phyloP scores from a whole-genome alignment of 805 yeast genomes.

The Saturnispora sekii region DNA sequence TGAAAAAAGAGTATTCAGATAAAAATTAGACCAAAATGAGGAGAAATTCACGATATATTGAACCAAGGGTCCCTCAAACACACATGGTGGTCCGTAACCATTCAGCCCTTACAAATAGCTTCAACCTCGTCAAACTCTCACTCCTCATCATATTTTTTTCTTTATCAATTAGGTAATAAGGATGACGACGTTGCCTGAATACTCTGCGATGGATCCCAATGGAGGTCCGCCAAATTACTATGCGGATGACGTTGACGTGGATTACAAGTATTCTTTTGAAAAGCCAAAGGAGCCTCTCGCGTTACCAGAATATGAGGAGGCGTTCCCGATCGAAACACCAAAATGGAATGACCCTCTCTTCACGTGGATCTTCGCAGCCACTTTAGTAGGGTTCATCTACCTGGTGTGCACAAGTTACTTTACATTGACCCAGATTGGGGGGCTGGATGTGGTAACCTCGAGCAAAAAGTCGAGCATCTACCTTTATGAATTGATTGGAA shows the following conservation, averaged over 20 bases:
- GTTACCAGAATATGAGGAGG: conserved; percentile 46
- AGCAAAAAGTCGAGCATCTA: conserved; percentile 1
- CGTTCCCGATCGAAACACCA: conserved; percentile 56
- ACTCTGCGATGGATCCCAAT: conserved; percentile 1
- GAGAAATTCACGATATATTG: too few relatives aligned
- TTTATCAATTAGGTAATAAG: background rate
- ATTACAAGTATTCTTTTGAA: conserved; percentile 24
- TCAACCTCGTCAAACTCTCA: background rate
- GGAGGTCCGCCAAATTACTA: conserved; percentile 9
- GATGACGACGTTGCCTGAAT: conserved; percentile 3
- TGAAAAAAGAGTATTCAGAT: too few relatives aligned
- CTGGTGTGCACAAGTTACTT: conserved; percentile 3
- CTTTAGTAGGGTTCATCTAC: conserved; percentile 12
- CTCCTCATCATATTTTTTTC: background rate
- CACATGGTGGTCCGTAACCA: too few relatives aligned
- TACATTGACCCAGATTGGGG: conserved; percentile 6
- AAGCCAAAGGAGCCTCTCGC: conserved; percentile 23
- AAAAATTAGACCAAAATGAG: too few relatives aligned
- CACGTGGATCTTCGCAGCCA: conserved; percentile 36
- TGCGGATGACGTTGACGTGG: conserved; percentile 19
- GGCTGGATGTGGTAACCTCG: background rate
- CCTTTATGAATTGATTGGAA: conserved; percentile 4
- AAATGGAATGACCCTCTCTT: conserved; percentile 66
- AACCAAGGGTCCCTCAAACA: too few relatives aligned
- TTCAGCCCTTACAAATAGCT: too few relatives aligned